Evolutionary conservation across 192 early-diverging fungal species (phyloP).

Genomic region (Dissophora ornata): DNA sequence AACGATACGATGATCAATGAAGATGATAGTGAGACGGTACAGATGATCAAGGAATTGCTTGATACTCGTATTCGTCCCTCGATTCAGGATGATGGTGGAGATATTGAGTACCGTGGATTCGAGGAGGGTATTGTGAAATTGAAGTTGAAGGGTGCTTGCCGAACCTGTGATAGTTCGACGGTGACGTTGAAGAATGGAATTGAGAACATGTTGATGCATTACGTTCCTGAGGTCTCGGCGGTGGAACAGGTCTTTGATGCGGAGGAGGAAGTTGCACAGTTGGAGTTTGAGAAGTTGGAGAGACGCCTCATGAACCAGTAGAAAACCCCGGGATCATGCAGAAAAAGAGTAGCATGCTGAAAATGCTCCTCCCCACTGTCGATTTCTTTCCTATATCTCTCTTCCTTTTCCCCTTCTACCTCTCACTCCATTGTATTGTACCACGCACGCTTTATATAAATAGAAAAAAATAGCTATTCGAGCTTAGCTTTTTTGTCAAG

Average conservation of each 20-base stretch:
- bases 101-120: slow-evolving; percentile 96
- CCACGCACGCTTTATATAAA: background rate
- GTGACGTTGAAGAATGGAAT: slow-evolving; percentile 99
- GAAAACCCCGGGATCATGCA: too few species aligned
- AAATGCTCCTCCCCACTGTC: background rate
- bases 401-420: background rate
- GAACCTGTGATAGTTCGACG: slow-evolving; percentile 89
- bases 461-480: too few species aligned
- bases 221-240: slow-evolving; percentile 91
- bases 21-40: slow-evolving; percentile 92
- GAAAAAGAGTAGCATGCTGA: background rate
- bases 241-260: slow-evolving; percentile 93
- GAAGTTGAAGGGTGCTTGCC: slow-evolving; percentile 94
- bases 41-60: slow-evolving; percentile 98
- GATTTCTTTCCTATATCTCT: background rate
- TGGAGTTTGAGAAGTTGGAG: slow-evolving; percentile 95
- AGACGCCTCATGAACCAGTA: slow-evolving; percentile 55
- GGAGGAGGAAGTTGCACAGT: slow-evolving; percentile 76
- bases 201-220: slow-evolving; percentile 99
- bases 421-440: slow-evolving; percentile 5
- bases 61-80: slow-evolving; percentile 95
- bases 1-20: slow-evolving; percentile 75
- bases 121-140: slow-evolving; percentile 90
- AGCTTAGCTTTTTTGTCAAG: too few species aligned
- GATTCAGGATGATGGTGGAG: slow-evolving; percentile 99